Conservation (phyloP, 495 filamentous ascomycete genomes). For the Antarctomyces pellizariae region DNA sequence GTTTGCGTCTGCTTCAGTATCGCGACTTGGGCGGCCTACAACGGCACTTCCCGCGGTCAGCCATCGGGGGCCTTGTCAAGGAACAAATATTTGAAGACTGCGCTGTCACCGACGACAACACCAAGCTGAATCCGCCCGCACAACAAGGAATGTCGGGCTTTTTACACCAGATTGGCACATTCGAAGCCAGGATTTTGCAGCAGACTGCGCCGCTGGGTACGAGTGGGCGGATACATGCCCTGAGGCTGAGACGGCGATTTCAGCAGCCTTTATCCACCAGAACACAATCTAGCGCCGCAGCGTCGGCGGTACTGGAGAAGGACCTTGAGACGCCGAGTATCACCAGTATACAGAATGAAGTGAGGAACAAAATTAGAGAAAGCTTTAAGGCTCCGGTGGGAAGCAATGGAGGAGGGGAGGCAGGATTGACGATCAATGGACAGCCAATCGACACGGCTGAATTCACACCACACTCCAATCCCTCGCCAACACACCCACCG, state of each 20-base stretch:
- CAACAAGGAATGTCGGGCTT: neutral
- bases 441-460: no score
- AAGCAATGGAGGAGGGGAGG: neutral
- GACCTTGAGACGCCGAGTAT: neutral
- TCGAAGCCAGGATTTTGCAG: constrained; percentile 2
- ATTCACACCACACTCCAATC: no score
- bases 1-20: constrained; percentile 1
- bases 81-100: neutral
- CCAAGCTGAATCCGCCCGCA: neutral
- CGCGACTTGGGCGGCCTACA: no score
- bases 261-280: no score
- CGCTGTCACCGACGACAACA: neutral
- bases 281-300: constrained; percentile 1
- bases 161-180: constrained; percentile 2
- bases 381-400: neutral
- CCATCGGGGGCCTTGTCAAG: neutral
- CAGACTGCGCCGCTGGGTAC: constrained; percentile 2
- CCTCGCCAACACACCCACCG: no score
- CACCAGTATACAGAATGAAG: neutral
- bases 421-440: neutral
- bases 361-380: neutral
- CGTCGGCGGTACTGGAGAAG: neutral
- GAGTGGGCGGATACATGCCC: constrained; percentile 7
- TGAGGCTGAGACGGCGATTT: constrained; percentile 9
- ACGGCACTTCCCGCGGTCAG: no score